Base-by-base conservation (phyloP, 176 grass and related monocot species). In the Bolboschoenus planiculmis region DNA sequence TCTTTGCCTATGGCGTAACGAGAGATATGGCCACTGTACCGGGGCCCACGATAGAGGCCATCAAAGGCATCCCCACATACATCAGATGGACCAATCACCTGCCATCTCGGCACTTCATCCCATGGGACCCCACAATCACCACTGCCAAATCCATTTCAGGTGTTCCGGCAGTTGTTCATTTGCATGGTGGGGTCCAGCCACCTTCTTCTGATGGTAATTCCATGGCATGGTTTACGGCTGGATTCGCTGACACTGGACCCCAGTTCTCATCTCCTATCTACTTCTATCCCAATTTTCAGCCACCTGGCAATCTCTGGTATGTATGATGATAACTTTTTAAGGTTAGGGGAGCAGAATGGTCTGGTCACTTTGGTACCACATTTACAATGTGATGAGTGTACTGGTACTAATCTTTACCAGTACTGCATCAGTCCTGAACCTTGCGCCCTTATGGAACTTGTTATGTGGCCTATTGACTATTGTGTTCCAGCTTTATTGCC, bases 261-360 rank as follows among this genome's bases (percentile, higher is more conserved):
- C 46, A 75, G 10, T 90, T 87, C 54, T 39, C 76, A 0, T 64
- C 76, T 23, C 44, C 85, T 35, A 37, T 84, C 33, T 64, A 61
- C 47, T 67, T 46, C 62, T 90, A 90, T 81, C 85, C 77, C 27
- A 90, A 90, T 54, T 48, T n/a, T 36, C 88, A 90, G 85, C 88
- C 82, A 36, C 88, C 88, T 18, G 88, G 88, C 29, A 82, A 82
- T 29, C 85, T 90, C 43, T 90, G 88, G 88, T 90, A 85, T 20
- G 43, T 56, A 76, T 24, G 1, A 51, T 51, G n/a, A 29, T 0
- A 48, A 48, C 10, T 16, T 26, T 75, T 13, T 48, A 0, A n/a
- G 43, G 11, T 43, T 8, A 33, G n/a, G 8, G 9, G 7, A 43
- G 8, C n/a, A 1, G 9, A 68, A 23, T 43, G 20, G 37, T 72